Base-by-base conservation (phyloP, 768 basidiomycete species). In the Termitomyces sp. region DNA sequence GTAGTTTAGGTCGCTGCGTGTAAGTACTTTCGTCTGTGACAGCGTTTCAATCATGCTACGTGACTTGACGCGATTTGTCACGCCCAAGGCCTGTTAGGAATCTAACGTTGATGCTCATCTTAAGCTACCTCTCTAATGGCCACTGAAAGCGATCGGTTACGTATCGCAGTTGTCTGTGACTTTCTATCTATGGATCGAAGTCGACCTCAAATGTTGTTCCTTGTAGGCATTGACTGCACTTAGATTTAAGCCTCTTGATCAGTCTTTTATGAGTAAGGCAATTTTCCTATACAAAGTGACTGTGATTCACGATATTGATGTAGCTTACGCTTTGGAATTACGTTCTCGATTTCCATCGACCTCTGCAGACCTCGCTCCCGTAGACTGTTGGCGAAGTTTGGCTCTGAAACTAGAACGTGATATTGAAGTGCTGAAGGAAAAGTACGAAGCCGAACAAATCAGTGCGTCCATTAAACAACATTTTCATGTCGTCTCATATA, bases 241-340 rank as follows among this genome's bases (percentile, higher is more conserved):
- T 32, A 76, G 72, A 67, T 72, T 71, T 66, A 81, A 79, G 57
- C 80, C 80, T 28, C 54, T 65, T 18, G 61, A 70, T 24, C 72
- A 76, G 60, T 77, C 79, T 10, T 70, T 71, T 59, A 59, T 70
- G 51, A 72, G 82, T 81, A 61, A 44, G 75, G 61, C 46, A 36
- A 51, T 14, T n/a, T 22, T 30, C 40, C 35, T 54, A 30, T 30
- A 12, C 38, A 30, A 53, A 40, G 8, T 42, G 36, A 32, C 52
- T 22, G 12, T 10, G 8, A 42, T 4, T 10, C 20, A 18, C 49
- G 18, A 42, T 18, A 38, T 14, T 60, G 35, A n/a, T 26, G 16
- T 40, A 82, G 82, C 77, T 48, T 81, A 78, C 65, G 70, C 78
- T 24, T 69, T 77, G 13, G 74, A 79, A 60, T 66, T 83, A 35